These are phyloP conservation scores for Hypoxylon sp. DNA, from an alignment of 2,329 filamentous ascomycete species.

Conservation along the genomic window DNA sequence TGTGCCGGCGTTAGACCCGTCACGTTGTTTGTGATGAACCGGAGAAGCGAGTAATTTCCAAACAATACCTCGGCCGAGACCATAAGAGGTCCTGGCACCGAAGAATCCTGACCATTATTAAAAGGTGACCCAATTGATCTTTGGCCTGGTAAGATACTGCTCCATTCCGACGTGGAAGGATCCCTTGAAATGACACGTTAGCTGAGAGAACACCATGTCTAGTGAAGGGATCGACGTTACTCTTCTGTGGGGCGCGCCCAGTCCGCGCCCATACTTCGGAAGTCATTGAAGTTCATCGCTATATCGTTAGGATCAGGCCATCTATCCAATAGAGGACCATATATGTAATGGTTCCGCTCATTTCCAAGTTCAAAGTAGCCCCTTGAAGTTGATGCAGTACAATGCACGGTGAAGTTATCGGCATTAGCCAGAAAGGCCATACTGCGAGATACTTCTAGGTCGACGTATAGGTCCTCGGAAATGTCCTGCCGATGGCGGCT, in stretches of 20 bases:
- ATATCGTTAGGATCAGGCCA: constrained; percentile 39
- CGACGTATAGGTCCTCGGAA: constrained; percentile 33
- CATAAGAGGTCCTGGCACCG: constrained; percentile 33
- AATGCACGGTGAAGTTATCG: constrained; percentile 35
- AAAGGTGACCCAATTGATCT: constrained; percentile 23
- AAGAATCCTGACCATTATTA: constrained; percentile 1
- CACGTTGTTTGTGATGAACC: constrained; percentile 24
- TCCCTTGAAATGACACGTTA: constrained; percentile 17
- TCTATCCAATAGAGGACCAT: constrained; percentile 36
- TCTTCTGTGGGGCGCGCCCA: constrained; percentile 24
- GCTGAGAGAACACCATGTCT: not conserved
- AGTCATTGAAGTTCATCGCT: constrained; percentile 33
- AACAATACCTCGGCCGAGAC: constrained; percentile 38
- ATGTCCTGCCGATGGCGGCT: constrained; percentile 40
- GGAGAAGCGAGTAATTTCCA: constrained; percentile 39
- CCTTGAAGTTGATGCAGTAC: constrained; percentile 30
- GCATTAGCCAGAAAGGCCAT: not conserved
- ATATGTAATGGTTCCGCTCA: constrained; percentile 30
- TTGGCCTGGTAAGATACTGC: not conserved
- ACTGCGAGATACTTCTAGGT: constrained; percentile 24
- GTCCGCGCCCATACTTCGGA: not conserved
- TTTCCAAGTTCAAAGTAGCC: constrained; percentile 43
- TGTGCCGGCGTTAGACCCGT: constrained; percentile 29
- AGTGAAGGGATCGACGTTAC: constrained; percentile 4
- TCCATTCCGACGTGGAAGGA: not conserved